Evolutionary conservation across 495 filamentous ascomycete species (phyloP), one percentile per base, ranked within the genome.

Genomic region (Trichoderma orchidacearum): DNA sequence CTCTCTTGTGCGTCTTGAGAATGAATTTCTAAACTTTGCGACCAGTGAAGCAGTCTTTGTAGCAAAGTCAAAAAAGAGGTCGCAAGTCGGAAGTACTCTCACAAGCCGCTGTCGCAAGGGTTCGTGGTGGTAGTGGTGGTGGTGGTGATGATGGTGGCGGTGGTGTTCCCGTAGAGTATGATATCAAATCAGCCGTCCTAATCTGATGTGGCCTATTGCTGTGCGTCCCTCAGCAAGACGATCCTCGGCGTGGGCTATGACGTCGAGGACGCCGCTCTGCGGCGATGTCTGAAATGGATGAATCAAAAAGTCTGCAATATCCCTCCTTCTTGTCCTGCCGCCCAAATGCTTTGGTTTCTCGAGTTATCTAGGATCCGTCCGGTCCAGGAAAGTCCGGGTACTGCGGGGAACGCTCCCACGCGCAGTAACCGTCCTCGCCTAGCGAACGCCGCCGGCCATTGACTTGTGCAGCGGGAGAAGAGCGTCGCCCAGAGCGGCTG

Each of bases 391-490:
- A 34, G 30, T 55, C 30, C 53, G 30, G 53, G 53, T 34, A 35
- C 53, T 55, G 53, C 53, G 53, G 53, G 53, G 53, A 34, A 36
- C 17, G 30, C 53, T 55, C 53, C 53, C 53, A 55, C 53, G 32
- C 53, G 32, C 53, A 55, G 53, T 55, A 34, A 34, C 53, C 53
- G 53, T 34, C 32, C 32, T 35, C 15, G 51, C 30, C 32, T 36
- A 55, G 53, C 53, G 53, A 55, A 55, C 53, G 31, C 53, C 53
- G 53, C 53, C 53, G 31, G 53, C 30, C 53, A 55, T 55, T 55
- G 53, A 34, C 31, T 15, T 55, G 31, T 27, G 51, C 29, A 30
- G 28, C 27, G 51, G n/a, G 7, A 6, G 27, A 11, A 48, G 41
- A 27, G 9, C 23, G 41, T 48, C 41, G 41, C 41, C 41, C 5